These are phyloP conservation scores for Trametes elegans DNA, from an alignment of 768 basidiomycete species.

Conservation along the genomic window DNA sequence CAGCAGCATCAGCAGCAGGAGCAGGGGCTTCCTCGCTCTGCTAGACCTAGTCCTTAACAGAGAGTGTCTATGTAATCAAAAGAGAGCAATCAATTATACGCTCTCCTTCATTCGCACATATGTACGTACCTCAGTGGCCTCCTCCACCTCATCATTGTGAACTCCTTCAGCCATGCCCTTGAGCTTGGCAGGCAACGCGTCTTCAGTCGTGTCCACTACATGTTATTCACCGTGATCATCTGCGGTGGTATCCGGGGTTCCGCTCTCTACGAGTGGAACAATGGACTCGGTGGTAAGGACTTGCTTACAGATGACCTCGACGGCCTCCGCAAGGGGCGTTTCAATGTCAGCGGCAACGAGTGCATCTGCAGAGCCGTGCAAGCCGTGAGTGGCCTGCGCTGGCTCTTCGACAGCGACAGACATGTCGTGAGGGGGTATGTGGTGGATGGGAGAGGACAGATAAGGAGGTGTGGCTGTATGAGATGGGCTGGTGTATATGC, in stretches of 20 bases:
- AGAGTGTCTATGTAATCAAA: too few relatives aligned
- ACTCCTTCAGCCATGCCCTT: neutral
- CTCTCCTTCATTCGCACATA: too few relatives aligned
- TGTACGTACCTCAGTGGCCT: neutral
- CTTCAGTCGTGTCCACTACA: neutral
- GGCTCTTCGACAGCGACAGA: conserved; percentile 23
- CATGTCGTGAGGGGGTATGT: conserved; percentile 12
- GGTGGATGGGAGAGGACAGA: conserved; percentile 4
- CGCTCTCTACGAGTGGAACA: conserved; percentile 1
- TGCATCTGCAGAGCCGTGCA: conserved; percentile 14
- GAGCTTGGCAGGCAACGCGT: neutral
- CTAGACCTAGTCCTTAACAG: neutral
- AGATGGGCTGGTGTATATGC: conserved; percentile 2
- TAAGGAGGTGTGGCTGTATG: conserved; percentile 17
- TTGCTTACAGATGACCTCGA: neutral
- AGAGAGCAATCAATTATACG: neutral
- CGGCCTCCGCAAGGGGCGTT: neutral
- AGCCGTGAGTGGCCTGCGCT: conserved; percentile 11
- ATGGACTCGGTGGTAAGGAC: conserved; percentile 1
- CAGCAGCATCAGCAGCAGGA: too few relatives aligned
- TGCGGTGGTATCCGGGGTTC: neutral
- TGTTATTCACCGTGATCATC: neutral
- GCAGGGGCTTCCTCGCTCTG: too few relatives aligned
- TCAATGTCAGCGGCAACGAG: neutral
- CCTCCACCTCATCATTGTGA: neutral